These are phyloP conservation scores for Fusarium mundagurra DNA, from an alignment of 2,329 filamentous ascomycete species.

Conservation along the genomic window DNA sequence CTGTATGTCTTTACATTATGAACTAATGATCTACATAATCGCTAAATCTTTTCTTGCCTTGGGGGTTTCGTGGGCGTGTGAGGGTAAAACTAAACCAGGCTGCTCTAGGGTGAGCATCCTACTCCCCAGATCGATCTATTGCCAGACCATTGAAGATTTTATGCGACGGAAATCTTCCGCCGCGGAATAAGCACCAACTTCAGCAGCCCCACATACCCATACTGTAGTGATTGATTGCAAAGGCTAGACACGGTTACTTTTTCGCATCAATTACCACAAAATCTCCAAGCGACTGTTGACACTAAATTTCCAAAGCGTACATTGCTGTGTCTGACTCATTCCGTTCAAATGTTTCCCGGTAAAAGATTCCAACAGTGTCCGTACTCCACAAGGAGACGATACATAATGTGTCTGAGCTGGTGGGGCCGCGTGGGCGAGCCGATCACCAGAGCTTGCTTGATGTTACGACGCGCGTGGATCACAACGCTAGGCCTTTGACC, in stretches of 20 bases:
- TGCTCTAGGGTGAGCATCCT: neutral
- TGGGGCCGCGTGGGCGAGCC: neutral
- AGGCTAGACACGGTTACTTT: too few species aligned
- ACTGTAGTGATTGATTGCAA: neutral
- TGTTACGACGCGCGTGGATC: neutral
- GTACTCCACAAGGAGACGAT: neutral
- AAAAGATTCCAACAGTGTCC: neutral
- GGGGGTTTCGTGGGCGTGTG: neutral
- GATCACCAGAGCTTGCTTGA: neutral
- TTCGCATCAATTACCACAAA: neutral
- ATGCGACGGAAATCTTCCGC: neutral
- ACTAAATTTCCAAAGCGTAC: neutral
- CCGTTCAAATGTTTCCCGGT: neutral
- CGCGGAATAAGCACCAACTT: neutral
- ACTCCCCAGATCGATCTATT: neutral
- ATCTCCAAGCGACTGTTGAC: neutral
- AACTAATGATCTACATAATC: neutral
- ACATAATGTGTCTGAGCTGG: neutral
- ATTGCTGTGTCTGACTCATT: neutral
- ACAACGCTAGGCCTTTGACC: neutral
- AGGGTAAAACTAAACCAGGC: neutral
- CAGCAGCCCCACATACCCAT: neutral
- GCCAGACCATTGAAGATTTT: neutral
- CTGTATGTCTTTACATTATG: accelerated
- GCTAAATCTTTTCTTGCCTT: too few species aligned